These are phyloP conservation scores for Morella rubra DNA, from an alignment of 306 rosid genomes.

Conservation along the genomic window DNA sequence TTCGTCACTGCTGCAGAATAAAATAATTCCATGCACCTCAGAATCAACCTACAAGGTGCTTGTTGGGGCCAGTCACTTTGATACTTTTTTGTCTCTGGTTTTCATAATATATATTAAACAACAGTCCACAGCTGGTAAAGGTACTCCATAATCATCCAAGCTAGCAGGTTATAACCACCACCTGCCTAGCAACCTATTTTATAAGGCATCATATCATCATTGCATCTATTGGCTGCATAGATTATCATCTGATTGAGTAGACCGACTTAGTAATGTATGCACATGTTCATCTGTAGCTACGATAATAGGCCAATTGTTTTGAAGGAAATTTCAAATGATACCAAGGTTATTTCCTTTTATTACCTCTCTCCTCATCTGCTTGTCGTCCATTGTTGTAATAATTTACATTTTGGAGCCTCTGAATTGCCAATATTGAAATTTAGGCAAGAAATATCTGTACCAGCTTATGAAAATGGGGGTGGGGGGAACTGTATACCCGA, in stretches of 20 bases:
- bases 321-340: not conserved
- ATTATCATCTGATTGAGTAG: not conserved
- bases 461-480: too few species aligned
- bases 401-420: too few species aligned
- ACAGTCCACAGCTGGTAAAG: too few species aligned
- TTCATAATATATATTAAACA: too few species aligned
- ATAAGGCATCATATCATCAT: too few species aligned
- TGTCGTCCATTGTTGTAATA: not conserved
- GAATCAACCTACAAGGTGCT: not conserved
- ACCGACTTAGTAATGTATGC: not conserved
- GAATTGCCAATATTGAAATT: too few species aligned
- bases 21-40: not conserved
- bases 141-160: too few species aligned
- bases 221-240: not conserved
- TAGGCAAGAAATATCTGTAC: too few species aligned
- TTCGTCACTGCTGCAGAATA: not conserved
- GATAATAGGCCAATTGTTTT: not conserved
- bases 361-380: not conserved
- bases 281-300: not conserved
- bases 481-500: too few species aligned
- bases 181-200: not conserved
- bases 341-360: not conserved
- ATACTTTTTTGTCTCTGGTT: not conserved
- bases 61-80: not conserved
- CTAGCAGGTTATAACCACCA: not conserved